Base-by-base conservation (phyloP, 2,329 filamentous ascomycete species). In the Calycina marina region DNA sequence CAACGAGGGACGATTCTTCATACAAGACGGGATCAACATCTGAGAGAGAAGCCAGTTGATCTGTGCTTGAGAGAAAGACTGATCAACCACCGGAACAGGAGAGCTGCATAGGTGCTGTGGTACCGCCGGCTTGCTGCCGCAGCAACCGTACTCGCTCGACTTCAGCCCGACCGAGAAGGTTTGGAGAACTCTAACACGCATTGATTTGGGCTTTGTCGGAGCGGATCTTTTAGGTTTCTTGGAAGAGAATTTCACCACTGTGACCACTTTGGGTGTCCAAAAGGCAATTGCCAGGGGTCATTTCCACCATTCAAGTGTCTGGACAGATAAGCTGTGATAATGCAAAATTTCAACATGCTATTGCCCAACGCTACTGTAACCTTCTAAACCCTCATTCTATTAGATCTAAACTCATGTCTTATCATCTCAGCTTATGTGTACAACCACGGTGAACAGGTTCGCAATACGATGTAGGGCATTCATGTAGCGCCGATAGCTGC, bases 261-360 rank as follows among this genome's bases (percentile, higher is more conserved):
- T 29, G 30, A 30, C 30, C 13, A 29, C 11, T 36, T 24, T 29
- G 30, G 25, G 30, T 36, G 18, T 32, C 34, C 34, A 25, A 36
- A 36, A 32, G 34, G 29, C 34, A 36, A 32, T 29, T 36, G 34
- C 29, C 29, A 32, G 25, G 28, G 32, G 32, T 14, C 26, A 34
- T 34, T 29, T 29, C 25, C 25, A 30, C 26, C 26, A 34, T 29
- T 34, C 13, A 28, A 34, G 32, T 28, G 32, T 34, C 32, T 34
- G 18, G 18, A 22, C 18, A 22, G 18, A 22, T 22, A n/a, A 35
- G 28, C 32, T 31, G 27, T 14, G 28, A 31, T 18, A 17, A 35
- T 30, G 28, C 32, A 35, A 18, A 35, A 30, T 30, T 30, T 35
- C 32, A 35, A 31, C 27, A 31, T 35, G 26, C 32, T 35, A 30